Evolutionary conservation across 108 stramenopile genomes (phyloP).

Genomic region (Thalassiosira profunda): DNA sequence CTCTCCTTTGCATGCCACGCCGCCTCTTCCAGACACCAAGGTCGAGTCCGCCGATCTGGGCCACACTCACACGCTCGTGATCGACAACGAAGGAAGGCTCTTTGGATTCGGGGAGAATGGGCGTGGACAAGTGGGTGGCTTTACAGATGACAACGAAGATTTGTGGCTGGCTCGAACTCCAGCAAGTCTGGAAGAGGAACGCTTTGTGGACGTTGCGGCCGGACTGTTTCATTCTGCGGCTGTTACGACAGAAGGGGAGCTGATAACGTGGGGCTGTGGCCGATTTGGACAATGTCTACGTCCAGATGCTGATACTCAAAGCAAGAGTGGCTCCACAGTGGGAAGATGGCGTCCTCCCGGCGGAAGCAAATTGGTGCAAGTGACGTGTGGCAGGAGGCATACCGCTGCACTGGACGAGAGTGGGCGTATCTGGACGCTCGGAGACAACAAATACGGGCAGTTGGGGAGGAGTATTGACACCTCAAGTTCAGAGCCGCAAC

Average conservation of each 20-base stretch:
- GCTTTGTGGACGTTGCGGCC: constrained; percentile 58
- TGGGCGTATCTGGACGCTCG: constrained; percentile 80
- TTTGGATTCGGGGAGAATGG: constrained; percentile 76
- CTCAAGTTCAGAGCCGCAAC: constrained; percentile 16
- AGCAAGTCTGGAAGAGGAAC: constrained; percentile 13
- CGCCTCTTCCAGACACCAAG: constrained; percentile 41
- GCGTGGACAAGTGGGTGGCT: constrained; percentile 61
- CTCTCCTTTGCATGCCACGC: constrained; percentile 12
- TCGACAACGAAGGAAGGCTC: constrained; percentile 66
- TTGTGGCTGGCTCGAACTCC: constrained; percentile 17
- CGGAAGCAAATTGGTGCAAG: constrained; percentile 54
- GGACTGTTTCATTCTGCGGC: constrained; percentile 89
- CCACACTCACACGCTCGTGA: constrained; percentile 74
- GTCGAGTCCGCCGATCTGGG: constrained; percentile 73
- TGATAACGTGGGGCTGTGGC: constrained; percentile 81
- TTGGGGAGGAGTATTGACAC: constrained; percentile 49
- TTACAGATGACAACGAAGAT: neutral
- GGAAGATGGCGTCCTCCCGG: constrained; percentile 77
- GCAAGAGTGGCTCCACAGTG: neutral
- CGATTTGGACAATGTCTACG: constrained; percentile 65
- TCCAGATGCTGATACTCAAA: neutral
- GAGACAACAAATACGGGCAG: constrained; percentile 89
- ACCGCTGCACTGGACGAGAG: constrained; percentile 70
- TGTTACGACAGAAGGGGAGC: constrained; percentile 62
- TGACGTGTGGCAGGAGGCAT: constrained; percentile 79